Conservation (phyloP, 2,329 filamentous ascomycete species). For the Microsporum ferrugineum region DNA sequence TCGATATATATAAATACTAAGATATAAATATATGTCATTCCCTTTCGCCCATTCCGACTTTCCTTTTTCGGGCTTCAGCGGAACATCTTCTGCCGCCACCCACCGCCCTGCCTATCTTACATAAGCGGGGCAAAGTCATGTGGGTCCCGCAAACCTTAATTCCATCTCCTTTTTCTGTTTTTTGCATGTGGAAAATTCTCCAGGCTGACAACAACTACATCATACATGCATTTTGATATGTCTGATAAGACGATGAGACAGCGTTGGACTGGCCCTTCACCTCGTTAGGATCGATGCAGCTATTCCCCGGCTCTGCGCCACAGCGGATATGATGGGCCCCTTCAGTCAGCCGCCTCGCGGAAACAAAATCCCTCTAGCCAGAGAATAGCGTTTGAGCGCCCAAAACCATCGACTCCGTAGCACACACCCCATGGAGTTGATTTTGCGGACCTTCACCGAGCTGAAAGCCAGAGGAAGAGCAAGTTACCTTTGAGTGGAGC, state of each 20-base stretch:
- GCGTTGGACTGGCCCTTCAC: too few relatives aligned
- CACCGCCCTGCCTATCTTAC: background rate
- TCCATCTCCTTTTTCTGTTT: background rate
- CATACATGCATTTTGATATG: background rate
- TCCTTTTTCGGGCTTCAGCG: background rate
- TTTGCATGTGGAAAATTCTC: background rate
- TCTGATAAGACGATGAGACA: too few relatives aligned
- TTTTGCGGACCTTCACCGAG: constrained; percentile 1
- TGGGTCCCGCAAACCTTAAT: background rate
- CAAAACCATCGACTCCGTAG: background rate
- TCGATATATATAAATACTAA: background rate
- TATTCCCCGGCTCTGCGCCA: background rate
- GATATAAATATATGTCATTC: background rate
- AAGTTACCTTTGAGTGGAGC: background rate
- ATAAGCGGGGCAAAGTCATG: background rate
- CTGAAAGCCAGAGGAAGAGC: background rate
- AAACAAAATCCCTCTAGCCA: background rate
- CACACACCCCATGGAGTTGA: background rate
- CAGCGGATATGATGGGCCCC: background rate
- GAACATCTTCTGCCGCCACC: background rate
- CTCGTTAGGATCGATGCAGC: background rate
- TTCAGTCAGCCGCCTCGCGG: background rate
- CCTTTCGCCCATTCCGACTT: background rate
- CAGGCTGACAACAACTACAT: too few relatives aligned
- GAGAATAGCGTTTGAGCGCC: background rate